Percentiles rank a stretch among this genome's conserved stretches.
phyloP scores from a whole-genome alignment of 768 basidiomycete species.

The Amanita inopinata region DNA sequence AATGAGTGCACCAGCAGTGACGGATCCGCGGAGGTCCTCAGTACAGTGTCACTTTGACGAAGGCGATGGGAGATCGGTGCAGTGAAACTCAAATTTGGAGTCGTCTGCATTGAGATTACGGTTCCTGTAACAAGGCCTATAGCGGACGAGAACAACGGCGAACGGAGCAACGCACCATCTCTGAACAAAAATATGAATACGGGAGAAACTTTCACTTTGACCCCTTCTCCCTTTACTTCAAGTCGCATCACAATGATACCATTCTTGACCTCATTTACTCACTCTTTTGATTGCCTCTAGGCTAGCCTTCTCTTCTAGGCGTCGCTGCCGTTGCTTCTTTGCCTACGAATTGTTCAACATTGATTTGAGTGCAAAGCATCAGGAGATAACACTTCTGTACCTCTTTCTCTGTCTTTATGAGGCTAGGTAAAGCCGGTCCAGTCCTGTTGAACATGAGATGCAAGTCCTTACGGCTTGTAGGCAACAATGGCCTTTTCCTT shows the following conservation, averaged over 20 bases:
- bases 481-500: conserved; percentile 16
- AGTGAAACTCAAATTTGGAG: conserved; percentile 36
- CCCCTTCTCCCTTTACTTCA: conserved; percentile 39
- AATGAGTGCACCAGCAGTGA: conserved; percentile 62
- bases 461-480: conserved; percentile 15
- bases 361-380: neutral
- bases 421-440: conserved; percentile 10
- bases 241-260: conserved; percentile 16
- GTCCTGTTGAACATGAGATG: neutral
- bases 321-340: neutral
- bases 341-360: neutral
- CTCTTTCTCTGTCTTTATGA: conserved; percentile 17
- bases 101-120: conserved; percentile 49
- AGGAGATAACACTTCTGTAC: conserved; percentile 10
- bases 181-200: conserved; percentile 62
- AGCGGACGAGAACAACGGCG: neutral
- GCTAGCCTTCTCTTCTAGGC: conserved; percentile 17
- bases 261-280: neutral
- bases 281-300: conserved; percentile 26
- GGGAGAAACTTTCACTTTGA: conserved; percentile 48
- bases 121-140: conserved; percentile 32
- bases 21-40: conserved; percentile 55
- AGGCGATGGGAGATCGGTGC: conserved; percentile 50
- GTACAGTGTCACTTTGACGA: conserved; percentile 44
- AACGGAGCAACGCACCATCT: conserved; percentile 35